These are phyloP conservation scores for Barnettozyma sp. DNA, from an alignment of 805 yeast species.

Conservation along the genomic window DNA sequence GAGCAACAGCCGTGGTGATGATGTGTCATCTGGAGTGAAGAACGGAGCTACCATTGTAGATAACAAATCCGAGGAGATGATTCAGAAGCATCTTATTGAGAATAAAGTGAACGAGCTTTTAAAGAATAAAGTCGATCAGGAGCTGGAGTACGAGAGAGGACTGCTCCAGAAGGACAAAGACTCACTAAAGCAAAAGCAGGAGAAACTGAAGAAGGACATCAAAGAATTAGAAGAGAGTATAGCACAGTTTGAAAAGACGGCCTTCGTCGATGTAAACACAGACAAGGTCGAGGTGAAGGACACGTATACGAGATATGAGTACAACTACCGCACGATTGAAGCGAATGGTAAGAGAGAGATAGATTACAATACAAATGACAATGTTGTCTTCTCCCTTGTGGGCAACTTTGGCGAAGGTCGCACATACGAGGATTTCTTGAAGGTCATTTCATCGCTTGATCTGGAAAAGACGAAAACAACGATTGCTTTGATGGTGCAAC, in stretches of 20 bases:
- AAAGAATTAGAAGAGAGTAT: background rate
- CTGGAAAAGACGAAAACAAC: slow-evolving; percentile 13
- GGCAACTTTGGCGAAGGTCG: slow-evolving; percentile 12
- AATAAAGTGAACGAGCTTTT: slow-evolving; percentile 3
- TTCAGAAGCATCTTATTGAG: slow-evolving; percentile 5
- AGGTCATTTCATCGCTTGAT: slow-evolving; percentile 7
- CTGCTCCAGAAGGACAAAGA: slow-evolving; percentile 6
- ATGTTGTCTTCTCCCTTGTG: slow-evolving; percentile 13
- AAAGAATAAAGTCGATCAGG: slow-evolving; percentile 7
- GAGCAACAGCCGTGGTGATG: background rate
- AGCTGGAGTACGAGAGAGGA: slow-evolving; percentile 10
- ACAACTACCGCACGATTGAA: slow-evolving; percentile 7
- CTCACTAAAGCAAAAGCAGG: slow-evolving; percentile 2
- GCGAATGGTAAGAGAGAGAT: slow-evolving; percentile 1
- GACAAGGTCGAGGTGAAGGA: slow-evolving; percentile 1
- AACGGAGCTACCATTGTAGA: slow-evolving; percentile 1
- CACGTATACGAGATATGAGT: slow-evolving; percentile 8
- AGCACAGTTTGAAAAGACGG: slow-evolving; percentile 1
- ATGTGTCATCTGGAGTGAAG: background rate
- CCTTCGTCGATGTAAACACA: slow-evolving; percentile 4
- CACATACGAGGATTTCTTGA: slow-evolving; percentile 13
- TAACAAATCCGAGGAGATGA: slow-evolving; percentile 6
- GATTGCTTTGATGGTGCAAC: slow-evolving; percentile 14
- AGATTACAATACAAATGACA: slow-evolving; percentile 13
- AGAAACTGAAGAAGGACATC: background rate